Base-by-base conservation (phyloP, 2,329 filamentous ascomycete genomes). In the Claviceps purpurea region DNA sequence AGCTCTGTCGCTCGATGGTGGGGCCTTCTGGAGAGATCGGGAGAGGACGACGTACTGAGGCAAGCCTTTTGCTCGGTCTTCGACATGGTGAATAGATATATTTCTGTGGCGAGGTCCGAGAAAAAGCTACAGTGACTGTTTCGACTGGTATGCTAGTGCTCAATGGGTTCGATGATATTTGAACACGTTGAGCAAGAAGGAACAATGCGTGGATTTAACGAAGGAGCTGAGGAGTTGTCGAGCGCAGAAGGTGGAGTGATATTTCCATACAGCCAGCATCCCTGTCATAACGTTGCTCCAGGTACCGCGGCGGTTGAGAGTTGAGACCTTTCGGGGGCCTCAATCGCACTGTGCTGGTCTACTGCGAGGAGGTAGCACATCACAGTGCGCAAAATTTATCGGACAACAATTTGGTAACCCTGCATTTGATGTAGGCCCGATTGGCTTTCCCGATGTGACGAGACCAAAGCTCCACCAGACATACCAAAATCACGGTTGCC, bases 21-120 rank as follows among this genome's bases (percentile, higher is more conserved):
- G 54, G 59, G 55, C 60, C 60, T 56, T 50, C 52, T 50, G 60
- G 59, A 53, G 55, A 57, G 57, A 62, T 59, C 59, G 55, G 63
- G 63, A 58, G 59, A 58, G 60, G 62, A 62, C 57, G 67, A 78
- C 76, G 67, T 78, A 79, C 76, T 80, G 66, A 81, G 73, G 69
- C 77, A 80, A 62, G 77, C 77, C 67, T 80, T 80, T 52, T 80
- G 77, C 57, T 76, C 74, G 62, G 76, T 73, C 62, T 73, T 73
- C 65, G 74, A 70, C 73, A 76, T 77, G 62, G 61, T 68, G 65
- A 59, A 53, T 54, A 54, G 55, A 16, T 45, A 34, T 22, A 39
- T 48, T 38, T 18, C 20, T 40, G 26, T 30, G 34, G 18, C 44
- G 39, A 45, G 51, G 47, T 22, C 13, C 18, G 26, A 50, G 42